These are phyloP conservation scores for Spinellus fusiger DNA, from an alignment of 192 early-diverging fungal genomes.

Conservation along the genomic window DNA sequence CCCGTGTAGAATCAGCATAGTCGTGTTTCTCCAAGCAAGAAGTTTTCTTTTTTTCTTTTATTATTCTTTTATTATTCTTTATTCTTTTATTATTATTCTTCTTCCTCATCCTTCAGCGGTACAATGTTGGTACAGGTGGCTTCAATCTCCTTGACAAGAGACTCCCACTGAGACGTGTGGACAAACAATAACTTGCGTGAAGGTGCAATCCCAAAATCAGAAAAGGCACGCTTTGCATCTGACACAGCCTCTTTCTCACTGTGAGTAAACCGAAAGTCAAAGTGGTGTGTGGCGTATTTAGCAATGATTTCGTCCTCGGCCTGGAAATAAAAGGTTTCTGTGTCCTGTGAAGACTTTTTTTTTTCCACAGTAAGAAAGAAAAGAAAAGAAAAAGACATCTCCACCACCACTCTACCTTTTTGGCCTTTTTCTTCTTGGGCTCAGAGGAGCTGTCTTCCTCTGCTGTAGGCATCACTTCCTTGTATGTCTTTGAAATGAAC, in stretches of 20 bases:
- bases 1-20: too few relatives aligned
- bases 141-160: conserved; percentile 42
- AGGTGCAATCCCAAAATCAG: conserved; percentile 79
- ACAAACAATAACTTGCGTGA: conserved; percentile 61
- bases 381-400: too few relatives aligned
- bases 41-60: too few relatives aligned
- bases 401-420: conserved; percentile 20
- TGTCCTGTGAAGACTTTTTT: neutral
- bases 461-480: conserved; percentile 57
- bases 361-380: too few relatives aligned
- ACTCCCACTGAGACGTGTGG: conserved; percentile 47
- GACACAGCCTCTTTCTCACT: conserved; percentile 48
- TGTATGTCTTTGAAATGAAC: conserved; percentile 75
- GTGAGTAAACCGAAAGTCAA: conserved; percentile 81
- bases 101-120: neutral
- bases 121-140: conserved; percentile 23
- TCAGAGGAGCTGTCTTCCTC: conserved; percentile 45
- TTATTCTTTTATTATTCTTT: too few relatives aligned
- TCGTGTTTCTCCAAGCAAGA: too few relatives aligned
- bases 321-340: conserved; percentile 70
- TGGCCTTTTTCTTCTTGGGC: conserved; percentile 37
- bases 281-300: conserved; percentile 62
- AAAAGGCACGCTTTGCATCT: conserved; percentile 76
- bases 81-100: too few relatives aligned
- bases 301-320: conserved; percentile 91